Evolutionary conservation across 1,284 basidiomycete species (phyloP), one percentile per base, ranked within the genome.

Genomic region (Ustilago hordei): DNA sequence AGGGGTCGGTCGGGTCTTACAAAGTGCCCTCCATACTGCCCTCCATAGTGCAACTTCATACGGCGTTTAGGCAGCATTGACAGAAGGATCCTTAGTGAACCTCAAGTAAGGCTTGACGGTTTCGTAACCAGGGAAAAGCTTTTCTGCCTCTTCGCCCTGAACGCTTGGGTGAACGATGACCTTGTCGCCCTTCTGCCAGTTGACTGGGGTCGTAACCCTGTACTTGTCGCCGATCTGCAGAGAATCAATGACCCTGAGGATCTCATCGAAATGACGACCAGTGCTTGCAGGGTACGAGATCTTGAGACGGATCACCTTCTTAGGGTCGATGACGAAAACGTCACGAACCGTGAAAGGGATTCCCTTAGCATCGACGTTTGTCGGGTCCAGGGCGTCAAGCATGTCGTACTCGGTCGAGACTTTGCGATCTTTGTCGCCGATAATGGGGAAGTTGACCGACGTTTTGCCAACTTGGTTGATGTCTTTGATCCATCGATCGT

Each of bases 141-240:
- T 91, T 88, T 94, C 92, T 36, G 95, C 95, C 87, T 98, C 92
- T 50, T 95, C 94, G 83, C 92, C 92, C 63, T 87, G 88, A 57
- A 98, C 94, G 8, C 89, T 87, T n/a, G 94, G 93, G 87, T 98
- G 95, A 48, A 99, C 92, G 83, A 99, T 98, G 66, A 98, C 95
- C 85, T 95, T 92, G 17, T 95, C 92, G 54, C 95, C 95, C 86
- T 92, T 91, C 75, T 92, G 91, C 96, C 96, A 98, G 91, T 98
- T 95, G 75, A 93, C 95, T n/a, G 85, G 94, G 87, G 83, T 90
- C 89, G 86, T 86, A 65, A 88, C 80, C 69, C 87, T 87, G 65
- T 82, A 71, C 60, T 71, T 73, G 89, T 98, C 95, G 55, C 94
- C 93, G 70, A 96, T 89, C 87, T 99, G 97, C 65, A 99, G 91